Evolutionary conservation across 1,284 basidiomycete species (phyloP), one percentile per base, ranked within the genome.

Genomic region (Ustilago trichophora): DNA sequence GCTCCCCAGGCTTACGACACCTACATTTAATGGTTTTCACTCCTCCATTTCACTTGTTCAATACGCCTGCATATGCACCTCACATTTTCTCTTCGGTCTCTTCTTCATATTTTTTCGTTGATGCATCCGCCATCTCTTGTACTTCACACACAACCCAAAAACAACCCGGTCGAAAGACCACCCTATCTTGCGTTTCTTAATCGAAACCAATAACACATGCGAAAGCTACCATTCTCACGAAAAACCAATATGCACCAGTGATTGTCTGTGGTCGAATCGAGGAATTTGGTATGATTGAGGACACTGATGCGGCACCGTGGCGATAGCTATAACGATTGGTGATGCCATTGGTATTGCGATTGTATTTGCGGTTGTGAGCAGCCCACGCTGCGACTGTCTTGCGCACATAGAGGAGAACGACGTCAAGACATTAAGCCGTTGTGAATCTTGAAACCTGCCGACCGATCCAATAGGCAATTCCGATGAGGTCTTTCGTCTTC

Each of bases 1-100:
- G 88, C 87, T 68, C 93, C 93, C 80, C 87, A 92, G 80, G 88
- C 88, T 77, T 98, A 85, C 84, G 82, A 84, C 70, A 83, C 82
- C 51, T 75, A 76, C 72, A 78, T 80, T 58, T 79, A 78, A 81
- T 53, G 53, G 52, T 65, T 41, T 64, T 16, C 13, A 31, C 27
- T 21, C 26, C 22, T 31, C 31, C 42, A 34, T 24, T 13, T 24
- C n/a, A 21, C 24, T 37, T 21, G 29, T 27, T 21, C 29, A n/a
- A n/a, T 25, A 15, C 21, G 22, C 16, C 37, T 41, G 48, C 48
- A 58, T 46, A 29, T 50, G 54, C 47, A 51, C 49, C 21, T 25
- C 31, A n/a, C n/a, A n/a, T 12, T n/a, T 35, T 41, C 12, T 44
- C 27, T 38, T 16, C 36, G 48, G 31, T 27, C 47, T 35, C 24